Conservation (phyloP, 2,329 filamentous ascomycete genomes). For the Penicillium capsulatum region DNA sequence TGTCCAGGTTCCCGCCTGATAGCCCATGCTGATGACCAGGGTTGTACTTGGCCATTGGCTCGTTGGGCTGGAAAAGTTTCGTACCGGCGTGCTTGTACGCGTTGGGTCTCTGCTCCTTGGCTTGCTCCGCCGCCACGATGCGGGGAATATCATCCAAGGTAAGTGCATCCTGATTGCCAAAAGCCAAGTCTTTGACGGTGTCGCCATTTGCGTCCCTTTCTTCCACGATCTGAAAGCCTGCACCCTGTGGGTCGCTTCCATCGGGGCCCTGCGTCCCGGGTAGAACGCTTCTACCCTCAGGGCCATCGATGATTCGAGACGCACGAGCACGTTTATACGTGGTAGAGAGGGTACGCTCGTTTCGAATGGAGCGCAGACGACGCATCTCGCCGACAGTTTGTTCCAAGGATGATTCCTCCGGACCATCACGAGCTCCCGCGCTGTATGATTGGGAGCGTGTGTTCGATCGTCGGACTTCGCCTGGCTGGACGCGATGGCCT, state of each 20-base stretch:
- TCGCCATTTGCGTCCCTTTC: slow-evolving; percentile 68
- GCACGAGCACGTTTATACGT: slow-evolving; percentile 86
- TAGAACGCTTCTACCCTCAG: slow-evolving; percentile 62
- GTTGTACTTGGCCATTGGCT: slow-evolving; percentile 62
- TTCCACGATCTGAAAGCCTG: slow-evolving; percentile 72
- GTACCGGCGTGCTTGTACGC: slow-evolving; percentile 71
- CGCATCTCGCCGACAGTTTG: slow-evolving; percentile 95
- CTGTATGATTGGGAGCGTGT: slow-evolving; percentile 71
- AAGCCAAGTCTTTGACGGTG: slow-evolving; percentile 71
- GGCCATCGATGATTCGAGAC: slow-evolving; percentile 87
- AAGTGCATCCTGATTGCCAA: slow-evolving; percentile 84
- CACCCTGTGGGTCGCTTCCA: slow-evolving; percentile 49
- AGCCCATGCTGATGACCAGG: slow-evolving; percentile 66
- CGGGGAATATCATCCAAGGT: slow-evolving; percentile 94
- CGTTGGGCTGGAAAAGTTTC: slow-evolving; percentile 57
- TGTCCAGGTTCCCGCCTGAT: slow-evolving; percentile 51
- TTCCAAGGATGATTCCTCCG: slow-evolving; percentile 73
- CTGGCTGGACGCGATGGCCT: slow-evolving; percentile 54
- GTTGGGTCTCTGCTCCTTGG: slow-evolving; percentile 80
- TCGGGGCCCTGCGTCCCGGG: slow-evolving; percentile 69
- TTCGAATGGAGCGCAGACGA: slow-evolving; percentile 81
- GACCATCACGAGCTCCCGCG: slow-evolving; percentile 56
- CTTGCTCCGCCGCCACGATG: slow-evolving; percentile 93
- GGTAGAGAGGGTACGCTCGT: slow-evolving; percentile 90
- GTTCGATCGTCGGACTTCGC: slow-evolving; percentile 56